These are phyloP conservation scores for Pythium grandisporangium DNA, from an alignment of 352 stramenopile species.

Conservation along the genomic window DNA sequence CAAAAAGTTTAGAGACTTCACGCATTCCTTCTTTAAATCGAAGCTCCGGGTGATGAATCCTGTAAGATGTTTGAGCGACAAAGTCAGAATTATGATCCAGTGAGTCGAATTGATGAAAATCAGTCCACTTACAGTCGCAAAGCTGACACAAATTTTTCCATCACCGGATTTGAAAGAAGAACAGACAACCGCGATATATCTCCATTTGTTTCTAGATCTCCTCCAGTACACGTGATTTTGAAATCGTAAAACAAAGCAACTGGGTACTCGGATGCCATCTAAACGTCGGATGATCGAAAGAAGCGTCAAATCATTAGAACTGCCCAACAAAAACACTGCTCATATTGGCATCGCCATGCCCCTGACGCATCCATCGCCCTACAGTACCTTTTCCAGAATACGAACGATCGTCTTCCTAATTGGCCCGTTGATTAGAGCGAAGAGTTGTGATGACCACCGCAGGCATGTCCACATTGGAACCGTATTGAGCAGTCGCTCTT, in stretches of 20 bases:
- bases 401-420: slow-evolving; percentile 45
- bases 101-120: no score
- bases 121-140: slow-evolving; percentile 52
- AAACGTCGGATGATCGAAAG: slow-evolving; percentile 4
- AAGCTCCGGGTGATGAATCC: slow-evolving; percentile 73
- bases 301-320: no score
- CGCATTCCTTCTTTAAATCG: slow-evolving; percentile 71
- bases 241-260: slow-evolving; percentile 79
- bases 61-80: slow-evolving; percentile 11
- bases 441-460: slow-evolving; percentile 66
- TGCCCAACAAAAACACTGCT: no score
- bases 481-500: slow-evolving; percentile 27
- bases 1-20: slow-evolving; percentile 51
- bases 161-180: slow-evolving; percentile 51
- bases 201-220: slow-evolving; percentile 28
- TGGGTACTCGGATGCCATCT: slow-evolving; percentile 71
- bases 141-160: slow-evolving; percentile 78
- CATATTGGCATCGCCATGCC: no score
- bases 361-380: background rate
- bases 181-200: slow-evolving; percentile 38
- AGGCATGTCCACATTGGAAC: slow-evolving; percentile 77
- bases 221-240: slow-evolving; percentile 44
- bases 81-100: slow-evolving; percentile 7
- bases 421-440: slow-evolving; percentile 51
- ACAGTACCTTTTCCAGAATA: slow-evolving; percentile 62